Base-by-base conservation (phyloP, 176 grass and related monocot genomes). In the Zoysia pacifica region DNA sequence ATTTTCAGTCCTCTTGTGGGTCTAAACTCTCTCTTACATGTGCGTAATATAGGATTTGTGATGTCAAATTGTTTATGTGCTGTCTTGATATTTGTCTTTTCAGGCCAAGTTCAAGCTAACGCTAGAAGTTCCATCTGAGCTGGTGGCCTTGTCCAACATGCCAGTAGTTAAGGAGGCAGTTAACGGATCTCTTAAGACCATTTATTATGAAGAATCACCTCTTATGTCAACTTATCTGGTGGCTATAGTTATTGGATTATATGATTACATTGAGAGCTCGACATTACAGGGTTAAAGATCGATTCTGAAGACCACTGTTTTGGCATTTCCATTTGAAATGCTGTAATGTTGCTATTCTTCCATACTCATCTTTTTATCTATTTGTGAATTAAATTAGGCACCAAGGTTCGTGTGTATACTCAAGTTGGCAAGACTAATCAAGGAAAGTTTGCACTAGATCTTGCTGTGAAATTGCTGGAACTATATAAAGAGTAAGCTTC, bases 141-240 rank as follows among this genome's bases (percentile, higher is more conserved):
- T 97, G 47, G 85, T 94, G 62, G 89, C 94, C 37, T 58, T 97
- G 47, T 97, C 94, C n/a, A 94, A 94, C 86, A 97, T 97, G 94
- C 91, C 94, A 52, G 70, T 77, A 20, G 66, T 58, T 62, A 62
- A 84, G 44, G 91, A 91, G 79, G 84, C 82, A 72, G 20, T 70
- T 79, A 49, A 79, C 52, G 83, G 91, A 28, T 61, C 75, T 78
- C 14, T 73, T 9, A 95, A 95, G 76, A 97, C 82, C 2, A 38
- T 93, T 36, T 88, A 74, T 75, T 97, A 81, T 52, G 82, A 91
- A 45, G 91, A 97, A 52, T 91, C 94, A 49, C 91, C 94, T 73
- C 86, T 97, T 78, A 97, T 94, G 94, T 97, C 91, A 65, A 97
- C 94, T 78, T 97, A 97, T 84, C 82, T 97, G 14, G 91, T 97